Evolutionary conservation across 345 rosid species (phyloP).

Genomic region (Citrus unshiu): DNA sequence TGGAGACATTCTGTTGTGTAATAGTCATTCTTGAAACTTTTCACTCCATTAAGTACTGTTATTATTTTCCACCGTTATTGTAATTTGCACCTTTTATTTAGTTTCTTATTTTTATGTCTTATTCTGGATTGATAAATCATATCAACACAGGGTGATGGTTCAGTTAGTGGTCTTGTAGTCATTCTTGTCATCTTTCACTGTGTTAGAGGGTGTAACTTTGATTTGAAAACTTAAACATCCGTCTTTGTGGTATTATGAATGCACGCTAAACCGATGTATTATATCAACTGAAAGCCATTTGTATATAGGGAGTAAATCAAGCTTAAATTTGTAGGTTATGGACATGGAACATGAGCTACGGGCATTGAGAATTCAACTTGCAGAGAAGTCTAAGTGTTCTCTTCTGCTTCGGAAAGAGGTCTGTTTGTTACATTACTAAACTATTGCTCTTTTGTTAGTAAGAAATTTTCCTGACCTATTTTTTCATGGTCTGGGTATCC

Average conservation of each 20-base stretch:
- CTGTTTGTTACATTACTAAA: neutral
- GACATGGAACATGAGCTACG: slow-evolving; percentile 89
- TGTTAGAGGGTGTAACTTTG: neutral
- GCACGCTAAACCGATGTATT: neutral
- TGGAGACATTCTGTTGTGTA: neutral
- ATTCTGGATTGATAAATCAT: neutral
- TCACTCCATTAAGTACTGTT: neutral
- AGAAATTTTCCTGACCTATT: neutral
- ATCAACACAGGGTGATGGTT: neutral
- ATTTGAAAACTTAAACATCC: neutral
- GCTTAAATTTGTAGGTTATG: slow-evolving; percentile 58
- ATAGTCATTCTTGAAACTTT: neutral
- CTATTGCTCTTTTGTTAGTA: neutral
- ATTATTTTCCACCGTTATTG: neutral
- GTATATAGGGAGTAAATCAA: slow-evolving; percentile 1
- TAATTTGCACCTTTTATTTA: neutral
- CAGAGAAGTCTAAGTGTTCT: slow-evolving; percentile 69
- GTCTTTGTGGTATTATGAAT: neutral
- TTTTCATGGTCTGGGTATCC: neutral
- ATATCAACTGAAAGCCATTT: neutral
- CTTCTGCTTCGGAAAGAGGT: slow-evolving; percentile 79
- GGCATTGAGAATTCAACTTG: slow-evolving; percentile 79
- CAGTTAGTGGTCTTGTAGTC: neutral
- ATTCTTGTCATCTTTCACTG: neutral
- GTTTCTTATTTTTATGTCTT: neutral